Percentiles rank a stretch among this genome's conserved stretches.
These are phyloP conservation scores for Naganishia antarctica DNA, from an alignment of 768 basidiomycete species.

Conservation along the genomic window DNA sequence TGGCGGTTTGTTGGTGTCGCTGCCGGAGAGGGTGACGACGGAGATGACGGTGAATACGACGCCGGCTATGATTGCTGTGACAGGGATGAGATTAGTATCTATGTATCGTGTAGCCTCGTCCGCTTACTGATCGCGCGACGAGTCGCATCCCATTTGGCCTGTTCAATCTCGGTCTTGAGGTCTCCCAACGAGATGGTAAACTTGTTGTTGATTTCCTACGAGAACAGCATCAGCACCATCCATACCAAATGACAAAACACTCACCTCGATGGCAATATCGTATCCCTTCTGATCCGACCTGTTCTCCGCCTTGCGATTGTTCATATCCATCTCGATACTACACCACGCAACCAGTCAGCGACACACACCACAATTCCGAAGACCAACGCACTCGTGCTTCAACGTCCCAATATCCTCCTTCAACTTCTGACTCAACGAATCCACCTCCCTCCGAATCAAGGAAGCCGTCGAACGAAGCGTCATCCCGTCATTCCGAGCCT, in stretches of 20 bases:
- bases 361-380: not conserved
- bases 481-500: conserved; percentile 75
- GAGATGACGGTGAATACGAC: conserved; percentile 38
- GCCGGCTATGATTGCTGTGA: conserved; percentile 25
- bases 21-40: conserved; percentile 25
- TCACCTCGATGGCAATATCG: conserved; percentile 65
- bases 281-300: conserved; percentile 75
- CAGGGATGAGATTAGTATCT: conserved; percentile 16
- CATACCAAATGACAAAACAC: not conserved
- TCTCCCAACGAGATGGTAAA: conserved; percentile 52
- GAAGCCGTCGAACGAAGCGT: conserved; percentile 70
- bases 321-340: conserved; percentile 94
- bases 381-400: conserved; percentile 78
- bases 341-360: not conserved
- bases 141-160: conserved; percentile 52
- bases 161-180: conserved; percentile 51
- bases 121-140: conserved; percentile 48
- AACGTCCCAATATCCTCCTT: conserved; percentile 84
- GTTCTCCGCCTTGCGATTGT: conserved; percentile 85
- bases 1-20: conserved; percentile 19
- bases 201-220: conserved; percentile 52
- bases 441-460: conserved; percentile 80
- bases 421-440: conserved; percentile 78
- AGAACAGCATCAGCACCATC: not conserved
- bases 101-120: not conserved